Conservation (phyloP, 768 basidiomycete genomes). For the Amanita phalloides region DNA sequence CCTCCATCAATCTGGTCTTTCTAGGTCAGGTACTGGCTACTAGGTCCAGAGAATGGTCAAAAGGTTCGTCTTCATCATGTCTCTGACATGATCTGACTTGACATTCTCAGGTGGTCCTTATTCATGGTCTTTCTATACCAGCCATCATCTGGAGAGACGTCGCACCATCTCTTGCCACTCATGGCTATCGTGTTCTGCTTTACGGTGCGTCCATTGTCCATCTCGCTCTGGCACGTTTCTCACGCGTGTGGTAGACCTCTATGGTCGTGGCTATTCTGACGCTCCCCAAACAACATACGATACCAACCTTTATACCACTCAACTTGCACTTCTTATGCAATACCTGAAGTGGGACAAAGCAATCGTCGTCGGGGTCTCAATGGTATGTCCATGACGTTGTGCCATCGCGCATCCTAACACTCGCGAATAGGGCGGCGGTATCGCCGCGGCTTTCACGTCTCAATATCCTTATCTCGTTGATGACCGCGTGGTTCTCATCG, state of each 20-base stretch:
- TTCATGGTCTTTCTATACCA: slow-evolving; percentile 72
- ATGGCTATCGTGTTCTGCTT: slow-evolving; percentile 63
- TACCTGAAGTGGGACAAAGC: slow-evolving; percentile 64
- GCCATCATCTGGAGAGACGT: slow-evolving; percentile 72
- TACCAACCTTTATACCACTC: slow-evolving; percentile 52
- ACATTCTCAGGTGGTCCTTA: slow-evolving; percentile 51
- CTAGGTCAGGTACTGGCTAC: slow-evolving; percentile 68
- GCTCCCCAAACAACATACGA: slow-evolving; percentile 66
- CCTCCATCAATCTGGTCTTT: neutral
- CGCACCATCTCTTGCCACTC: slow-evolving; percentile 48
- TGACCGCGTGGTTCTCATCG: slow-evolving; percentile 53
- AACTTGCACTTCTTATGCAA: slow-evolving; percentile 79
- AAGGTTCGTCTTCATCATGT: slow-evolving; percentile 33
- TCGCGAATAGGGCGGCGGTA: slow-evolving; percentile 52
- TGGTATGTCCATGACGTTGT: slow-evolving; percentile 33
- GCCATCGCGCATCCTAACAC: neutral
- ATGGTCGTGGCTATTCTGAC: slow-evolving; percentile 77
- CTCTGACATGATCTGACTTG: neutral
- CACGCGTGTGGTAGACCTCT: slow-evolving; percentile 43
- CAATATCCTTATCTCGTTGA: slow-evolving; percentile 66
- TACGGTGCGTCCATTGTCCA: slow-evolving; percentile 40
- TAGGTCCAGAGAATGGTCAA: slow-evolving; percentile 58
- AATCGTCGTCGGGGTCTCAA: slow-evolving; percentile 59
- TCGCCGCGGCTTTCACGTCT: slow-evolving; percentile 60
- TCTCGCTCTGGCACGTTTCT: neutral